Base-by-base conservation (phyloP, 305 asterid species). In the Fraxinus latifolia region DNA sequence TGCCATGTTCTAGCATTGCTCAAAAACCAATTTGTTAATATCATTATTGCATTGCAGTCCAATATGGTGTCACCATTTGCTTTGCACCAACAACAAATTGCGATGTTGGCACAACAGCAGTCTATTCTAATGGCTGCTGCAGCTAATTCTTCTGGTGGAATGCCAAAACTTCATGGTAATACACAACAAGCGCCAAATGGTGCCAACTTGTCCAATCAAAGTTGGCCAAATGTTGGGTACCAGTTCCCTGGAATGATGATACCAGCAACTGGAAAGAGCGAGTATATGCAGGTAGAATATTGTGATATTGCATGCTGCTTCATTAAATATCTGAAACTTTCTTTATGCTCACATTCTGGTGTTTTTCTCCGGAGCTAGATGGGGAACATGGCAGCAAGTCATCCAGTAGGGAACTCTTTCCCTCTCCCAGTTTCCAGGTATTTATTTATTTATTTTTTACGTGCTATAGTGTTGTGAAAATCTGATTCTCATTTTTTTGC, bases 41-140 rank as follows among this genome's bases (percentile, higher is more conserved):
- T 53, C 74, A 36, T 72, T 12, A 74, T 76, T 78, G 80, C 78
- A 19, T 80, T 87, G 88, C 98, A 96, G 99, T 80, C 97, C 85
- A 91, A 92, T 85, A 84, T 87, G 85, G 93, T 91, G 82, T 94
- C 99, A 50, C 99, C 99, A 19, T 94, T 87, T 83, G 80, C 97
- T 65, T 82, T 86, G 86, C 98, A 96, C 87, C 99, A 96, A 80
- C 99, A 94, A 85, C 98, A 96, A 89, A 87, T 96, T 80, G 98
- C 97, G 25, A 90, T 94, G 97, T 88, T 96, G 85, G 98, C 98
- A 58, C 99, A 96, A 79, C 99, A 96, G 81, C 97, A 95, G 86
- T 88, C 97, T 12, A 88, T 93, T 82, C 87, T 96, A 85, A 87
- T 94, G 95, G 97, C 98, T 72, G 97, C 99, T 76, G 97, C 97